These are phyloP conservation scores for Prinsepia uniflora DNA, from an alignment of 306 rosid species.

Conservation along the genomic window DNA sequence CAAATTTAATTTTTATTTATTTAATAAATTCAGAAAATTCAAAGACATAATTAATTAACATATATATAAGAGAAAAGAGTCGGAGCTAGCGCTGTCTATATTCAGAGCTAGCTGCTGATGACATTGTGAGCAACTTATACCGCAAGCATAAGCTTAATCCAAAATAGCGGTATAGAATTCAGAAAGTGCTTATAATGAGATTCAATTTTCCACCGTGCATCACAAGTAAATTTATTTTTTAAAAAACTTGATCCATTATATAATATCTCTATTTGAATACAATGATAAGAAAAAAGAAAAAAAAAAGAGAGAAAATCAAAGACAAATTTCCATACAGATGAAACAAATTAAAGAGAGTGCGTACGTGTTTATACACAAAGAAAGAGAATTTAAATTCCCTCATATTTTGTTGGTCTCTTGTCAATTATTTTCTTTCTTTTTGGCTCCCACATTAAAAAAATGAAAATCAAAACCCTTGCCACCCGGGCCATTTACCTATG, in stretches of 20 bases:
- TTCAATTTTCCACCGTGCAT: not conserved
- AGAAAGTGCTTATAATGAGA: too few relatives aligned
- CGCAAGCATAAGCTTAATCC: not conserved
- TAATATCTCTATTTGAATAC: not conserved
- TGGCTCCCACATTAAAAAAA: not conserved
- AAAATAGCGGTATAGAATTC: too few relatives aligned
- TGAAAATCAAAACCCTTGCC: not conserved
- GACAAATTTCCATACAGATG: not conserved
- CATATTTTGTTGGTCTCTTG: not conserved
- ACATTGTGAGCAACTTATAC: not conserved
- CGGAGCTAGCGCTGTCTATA: not conserved
- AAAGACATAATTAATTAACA: not conserved
- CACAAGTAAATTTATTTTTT: not conserved
- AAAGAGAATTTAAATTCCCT: not conserved
- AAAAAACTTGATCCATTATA: not conserved
- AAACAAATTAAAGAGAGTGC: not conserved
- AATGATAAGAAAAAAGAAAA: not conserved
- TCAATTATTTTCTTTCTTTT: not conserved
- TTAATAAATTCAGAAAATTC: not conserved
- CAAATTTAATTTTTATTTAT: too few relatives aligned
- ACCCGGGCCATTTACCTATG: not conserved
- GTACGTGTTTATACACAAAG: constrained; percentile 7
- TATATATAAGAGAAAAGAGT: not conserved
- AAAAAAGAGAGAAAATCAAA: not conserved
- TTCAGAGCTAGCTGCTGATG: not conserved